These are phyloP conservation scores for Corymbia calophylla DNA, from an alignment of 441 rosid genomes.

Conservation along the genomic window DNA sequence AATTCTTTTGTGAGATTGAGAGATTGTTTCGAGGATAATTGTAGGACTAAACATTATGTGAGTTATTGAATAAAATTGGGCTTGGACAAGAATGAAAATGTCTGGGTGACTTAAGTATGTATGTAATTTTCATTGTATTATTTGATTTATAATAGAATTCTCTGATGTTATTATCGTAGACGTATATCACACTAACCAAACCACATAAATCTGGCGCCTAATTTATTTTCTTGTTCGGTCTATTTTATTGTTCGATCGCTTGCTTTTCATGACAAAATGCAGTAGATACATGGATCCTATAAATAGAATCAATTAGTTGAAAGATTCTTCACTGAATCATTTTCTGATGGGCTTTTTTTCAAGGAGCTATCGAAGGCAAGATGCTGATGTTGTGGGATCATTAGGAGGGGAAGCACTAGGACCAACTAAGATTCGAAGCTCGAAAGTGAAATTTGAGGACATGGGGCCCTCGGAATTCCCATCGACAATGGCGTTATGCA, in stretches of 20 bases:
- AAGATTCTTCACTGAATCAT: neutral
- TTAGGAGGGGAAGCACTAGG: neutral
- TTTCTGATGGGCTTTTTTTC: neutral
- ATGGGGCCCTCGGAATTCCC: neutral
- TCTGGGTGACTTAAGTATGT: neutral
- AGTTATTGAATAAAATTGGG: too few species aligned
- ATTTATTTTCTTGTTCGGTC: neutral
- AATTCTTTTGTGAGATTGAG: rapidly evolving
- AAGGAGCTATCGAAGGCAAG: neutral
- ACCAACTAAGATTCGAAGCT: neutral
- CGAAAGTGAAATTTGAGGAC: neutral
- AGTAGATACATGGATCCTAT: neutral
- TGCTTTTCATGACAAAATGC: neutral
- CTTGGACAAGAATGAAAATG: too few species aligned
- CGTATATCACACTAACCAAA: rapidly evolving
- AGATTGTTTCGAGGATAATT: neutral
- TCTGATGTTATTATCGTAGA: rapidly evolving
- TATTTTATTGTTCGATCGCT: neutral
- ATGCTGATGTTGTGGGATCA: neutral
- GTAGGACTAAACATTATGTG: rapidly evolving
- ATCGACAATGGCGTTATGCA: neutral
- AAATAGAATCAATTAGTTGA: neutral
- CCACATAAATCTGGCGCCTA: rapidly evolving
- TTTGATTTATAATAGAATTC: too few species aligned
- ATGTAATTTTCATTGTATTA: too few species aligned